Conservation (phyloP, 176 grass and related monocot species). For the Oryza officinalis region DNA sequence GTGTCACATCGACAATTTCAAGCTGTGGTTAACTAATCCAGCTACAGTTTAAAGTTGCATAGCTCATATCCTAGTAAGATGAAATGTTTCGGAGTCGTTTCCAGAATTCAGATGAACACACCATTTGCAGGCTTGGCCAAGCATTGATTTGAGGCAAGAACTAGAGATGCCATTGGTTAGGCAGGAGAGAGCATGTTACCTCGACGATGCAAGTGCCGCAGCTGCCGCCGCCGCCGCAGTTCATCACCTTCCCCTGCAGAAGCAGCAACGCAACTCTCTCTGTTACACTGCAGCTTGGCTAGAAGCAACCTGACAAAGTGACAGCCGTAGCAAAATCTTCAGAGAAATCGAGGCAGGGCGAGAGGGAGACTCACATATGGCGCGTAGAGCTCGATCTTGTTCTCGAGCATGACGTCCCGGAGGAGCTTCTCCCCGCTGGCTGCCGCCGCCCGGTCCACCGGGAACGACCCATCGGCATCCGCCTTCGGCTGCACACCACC, state of each 20-base stretch:
- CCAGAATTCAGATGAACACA: background rate
- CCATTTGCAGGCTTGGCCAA: background rate
- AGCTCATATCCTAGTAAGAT: background rate
- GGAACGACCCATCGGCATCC: slow-evolving; percentile 57
- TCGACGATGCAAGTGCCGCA: slow-evolving; percentile 95
- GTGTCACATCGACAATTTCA: slow-evolving; percentile 40
- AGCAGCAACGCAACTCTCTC: background rate
- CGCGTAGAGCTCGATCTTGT: slow-evolving; percentile 85
- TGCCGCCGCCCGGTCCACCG: slow-evolving; percentile 58
- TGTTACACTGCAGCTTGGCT: background rate
- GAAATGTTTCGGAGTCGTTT: background rate
- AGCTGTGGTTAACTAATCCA: background rate
- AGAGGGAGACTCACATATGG: slow-evolving; percentile 55
- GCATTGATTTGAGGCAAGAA: background rate
- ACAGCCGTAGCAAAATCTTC: background rate
- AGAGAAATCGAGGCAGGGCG: background rate
- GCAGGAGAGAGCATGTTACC: slow-evolving; percentile 35
- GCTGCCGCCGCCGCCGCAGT: slow-evolving; percentile 88
- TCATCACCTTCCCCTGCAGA: slow-evolving; percentile 87
- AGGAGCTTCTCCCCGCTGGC: slow-evolving; percentile 85
- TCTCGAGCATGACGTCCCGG: slow-evolving; percentile 81
- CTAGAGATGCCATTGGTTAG: background rate
- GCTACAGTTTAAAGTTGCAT: background rate
- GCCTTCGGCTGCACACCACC: slow-evolving; percentile 57
- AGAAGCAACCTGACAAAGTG: background rate